Percentiles rank a stretch among this genome's conserved stretches.
These are phyloP conservation scores for Fusarium acutatum DNA, from an alignment of 2,329 filamentous ascomycete genomes.

Conservation along the genomic window DNA sequence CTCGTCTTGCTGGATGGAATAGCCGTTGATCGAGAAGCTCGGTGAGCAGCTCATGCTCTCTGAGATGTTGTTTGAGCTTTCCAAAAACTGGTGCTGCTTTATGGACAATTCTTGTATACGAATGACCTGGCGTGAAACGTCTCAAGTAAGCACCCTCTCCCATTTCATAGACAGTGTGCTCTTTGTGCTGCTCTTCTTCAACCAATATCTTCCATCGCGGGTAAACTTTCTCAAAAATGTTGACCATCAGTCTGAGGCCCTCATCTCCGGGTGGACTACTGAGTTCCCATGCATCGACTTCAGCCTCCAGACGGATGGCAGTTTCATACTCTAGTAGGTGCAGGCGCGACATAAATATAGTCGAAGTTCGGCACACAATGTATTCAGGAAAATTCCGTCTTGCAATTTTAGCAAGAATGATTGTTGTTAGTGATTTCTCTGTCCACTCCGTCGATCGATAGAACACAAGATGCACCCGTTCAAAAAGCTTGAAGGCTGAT, in stretches of 20 bases:
- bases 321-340: slow-evolving; percentile 89
- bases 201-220: slow-evolving; percentile 82
- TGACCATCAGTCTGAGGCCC: slow-evolving; percentile 72
- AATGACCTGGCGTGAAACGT: slow-evolving; percentile 89
- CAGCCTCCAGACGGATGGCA: slow-evolving; percentile 81
- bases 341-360: slow-evolving; percentile 82
- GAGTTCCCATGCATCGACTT: slow-evolving; percentile 86
- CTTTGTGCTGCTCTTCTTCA: slow-evolving; percentile 78
- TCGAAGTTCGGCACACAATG: slow-evolving; percentile 86
- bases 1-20: slow-evolving; percentile 85
- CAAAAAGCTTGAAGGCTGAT: slow-evolving; percentile 80
- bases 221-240: slow-evolving; percentile 77
- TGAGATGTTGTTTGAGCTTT: slow-evolving; percentile 80
- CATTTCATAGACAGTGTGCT: slow-evolving; percentile 78
- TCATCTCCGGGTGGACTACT: slow-evolving; percentile 74
- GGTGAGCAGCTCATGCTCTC: slow-evolving; percentile 77
- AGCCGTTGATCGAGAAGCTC: slow-evolving; percentile 83
- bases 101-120: slow-evolving; percentile 92
- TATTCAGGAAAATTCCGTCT: slow-evolving; percentile 88
- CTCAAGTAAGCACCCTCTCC: slow-evolving; percentile 90
- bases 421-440: slow-evolving; percentile 93
- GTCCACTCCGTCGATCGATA: slow-evolving; percentile 98
- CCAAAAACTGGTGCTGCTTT: slow-evolving; percentile 84
- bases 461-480: slow-evolving; percentile 94
- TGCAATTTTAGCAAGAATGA: slow-evolving; percentile 92